Base-by-base conservation (phyloP, 495 filamentous ascomycete genomes). In the Aspergillus haitiensis region DNA sequence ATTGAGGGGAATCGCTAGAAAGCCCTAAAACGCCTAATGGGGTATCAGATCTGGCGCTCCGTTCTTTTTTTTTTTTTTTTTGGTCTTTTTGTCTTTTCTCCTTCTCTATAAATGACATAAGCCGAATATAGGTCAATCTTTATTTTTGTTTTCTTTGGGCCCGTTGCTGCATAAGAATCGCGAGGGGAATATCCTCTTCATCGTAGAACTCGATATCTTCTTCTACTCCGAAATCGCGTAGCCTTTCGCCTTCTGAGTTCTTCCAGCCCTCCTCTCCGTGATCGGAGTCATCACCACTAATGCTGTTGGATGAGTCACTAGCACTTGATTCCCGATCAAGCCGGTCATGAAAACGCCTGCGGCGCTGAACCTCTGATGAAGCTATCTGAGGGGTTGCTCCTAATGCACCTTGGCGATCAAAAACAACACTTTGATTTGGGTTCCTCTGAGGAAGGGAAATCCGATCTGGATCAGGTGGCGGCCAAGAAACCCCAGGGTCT, bases 171-270 rank as follows among this genome's bases (percentile, higher is more conserved):
- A 78, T 68, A 10, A 78, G 61, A 32, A 76, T 56, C 0, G 61
- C 88, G 40, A 97, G 68, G 0, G 92, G 93, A 7, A 96, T 78
- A 67, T 96, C 88, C 56, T 95, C 91, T 58, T 93, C 82, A 59
- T 88, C 87, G 58, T 89, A 87, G 59, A 86, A 86, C 65, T 95
- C 90, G 8, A 78, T 83, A 8, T 92, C 90, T 64, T 91, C 90
- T 64, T 96, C 92, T 0, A 97, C 90, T 2, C 94, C 94, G 70
- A 92, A 98, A 68, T 98, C 94, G 45, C 85, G 79, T 36, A 98
- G 77, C 8, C 86, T 78, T 64, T 97, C 92, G 5, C 94, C 94
- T 44, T 97, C 93, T 0, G 85, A 81, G 62, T 96, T 93, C 6
- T 78, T 83, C 94, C 94, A 98, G 7, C 74, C 81, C 61, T 86